Conservation (phyloP, 2,329 filamentous ascomycete species). For the Pseudogymnoascus sp. region DNA sequence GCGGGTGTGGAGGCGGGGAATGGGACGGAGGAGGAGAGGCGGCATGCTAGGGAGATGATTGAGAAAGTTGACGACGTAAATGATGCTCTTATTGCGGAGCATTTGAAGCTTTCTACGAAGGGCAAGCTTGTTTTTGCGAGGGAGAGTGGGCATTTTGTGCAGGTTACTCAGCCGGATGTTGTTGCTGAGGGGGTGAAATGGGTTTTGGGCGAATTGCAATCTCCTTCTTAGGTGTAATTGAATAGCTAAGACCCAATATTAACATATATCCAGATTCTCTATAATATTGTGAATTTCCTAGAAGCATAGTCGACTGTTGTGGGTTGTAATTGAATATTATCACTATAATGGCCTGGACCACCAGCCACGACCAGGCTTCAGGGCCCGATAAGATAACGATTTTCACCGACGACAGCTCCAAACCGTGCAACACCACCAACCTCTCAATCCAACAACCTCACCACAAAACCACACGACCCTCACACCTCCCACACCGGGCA, state of each 20-base stretch:
- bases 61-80: slow-evolving; percentile 22
- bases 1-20: slow-evolving; percentile 28
- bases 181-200: slow-evolving; percentile 29
- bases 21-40: slow-evolving; percentile 28
- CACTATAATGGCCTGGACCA: not conserved
- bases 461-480: not conserved
- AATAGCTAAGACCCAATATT: not conserved
- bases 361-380: not conserved
- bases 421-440: not conserved
- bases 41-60: slow-evolving; percentile 24
- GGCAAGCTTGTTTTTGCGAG: slow-evolving; percentile 24
- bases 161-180: slow-evolving; percentile 30
- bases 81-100: slow-evolving; percentile 24
- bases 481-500: not conserved
- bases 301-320: not conserved
- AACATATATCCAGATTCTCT: not conserved
- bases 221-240: not conserved
- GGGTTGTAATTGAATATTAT: not conserved
- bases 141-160: slow-evolving; percentile 31
- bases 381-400: not conserved
- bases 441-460: not conserved
- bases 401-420: not conserved
- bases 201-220: slow-evolving; percentile 21
- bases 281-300: not conserved
- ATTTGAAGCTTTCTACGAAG: slow-evolving; percentile 25